Base-by-base conservation (phyloP, 176 grass and related monocot genomes). In the Hordeum marinum region DNA sequence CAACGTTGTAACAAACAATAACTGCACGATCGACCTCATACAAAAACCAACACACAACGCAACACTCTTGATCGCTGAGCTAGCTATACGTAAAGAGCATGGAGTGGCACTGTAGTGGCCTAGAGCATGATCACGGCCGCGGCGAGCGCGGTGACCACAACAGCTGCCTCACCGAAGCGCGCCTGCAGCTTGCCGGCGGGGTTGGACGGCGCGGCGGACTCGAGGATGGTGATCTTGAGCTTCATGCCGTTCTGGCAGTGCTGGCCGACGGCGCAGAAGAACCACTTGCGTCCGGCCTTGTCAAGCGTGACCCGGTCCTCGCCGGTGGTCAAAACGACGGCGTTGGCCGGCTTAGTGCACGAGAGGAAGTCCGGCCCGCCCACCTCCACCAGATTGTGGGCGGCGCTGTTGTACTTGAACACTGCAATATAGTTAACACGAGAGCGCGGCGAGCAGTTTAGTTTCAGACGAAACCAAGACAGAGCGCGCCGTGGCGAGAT, bases 161-260 rank as follows among this genome's bases (percentile, higher is more conserved):
- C 18, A 2, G 8, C 81, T 1, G 64, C 27, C 24, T 11, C 36
- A 6, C 4, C 9, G 62, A 87, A 27, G 80, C 61, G 12, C 4
- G 67, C 60, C 59, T 41, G 79, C 68, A 80, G 40, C 15, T 76
- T 87, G 80, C 37, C 13, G 0, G 75, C 76, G 2, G 46, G 62
- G 76, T 63, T 87, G 21, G 80, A 67, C n/a, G 24, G 10, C 2
- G 66, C 21, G 3, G 43, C 14, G 4, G 15, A 17, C 50, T 48
- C 45, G 20, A 88, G 34, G 72, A 92, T 65, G 20, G 20, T 42
- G 85, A 93, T 63, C 55, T 60, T 84, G 35, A 92, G 58, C 77
- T 90, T 90, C 88, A 90, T 87, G 26, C 72, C 55, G 2, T 14
- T 80, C 20, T 24, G 0, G 68, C 89, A 91, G 79, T 94, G 92